Evolutionary conservation across 1,139 yeast genomes (phyloP).

Genomic region (Pichia sp.): DNA sequence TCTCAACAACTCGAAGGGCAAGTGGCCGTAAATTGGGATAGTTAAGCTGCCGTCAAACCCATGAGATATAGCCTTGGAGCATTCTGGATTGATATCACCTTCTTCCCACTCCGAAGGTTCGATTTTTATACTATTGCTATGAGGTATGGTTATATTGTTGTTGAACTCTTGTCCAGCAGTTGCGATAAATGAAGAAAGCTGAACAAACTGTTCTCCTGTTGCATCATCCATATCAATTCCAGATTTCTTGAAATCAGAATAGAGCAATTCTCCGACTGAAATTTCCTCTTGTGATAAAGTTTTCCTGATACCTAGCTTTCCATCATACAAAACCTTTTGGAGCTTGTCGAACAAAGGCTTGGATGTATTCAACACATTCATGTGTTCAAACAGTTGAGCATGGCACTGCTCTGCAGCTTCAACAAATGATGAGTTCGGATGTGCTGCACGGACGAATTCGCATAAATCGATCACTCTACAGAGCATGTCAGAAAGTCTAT

Average conservation of each 20-base stretch:
- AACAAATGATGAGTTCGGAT: slow-evolving; percentile 69
- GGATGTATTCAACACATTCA: slow-evolving; percentile 88
- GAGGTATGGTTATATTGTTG: slow-evolving; percentile 49
- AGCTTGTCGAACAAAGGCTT: slow-evolving; percentile 64
- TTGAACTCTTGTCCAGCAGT: slow-evolving; percentile 75
- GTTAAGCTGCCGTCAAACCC: slow-evolving; percentile 34
- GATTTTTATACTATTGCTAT: slow-evolving; percentile 32
- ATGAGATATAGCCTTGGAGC: slow-evolving; percentile 19
- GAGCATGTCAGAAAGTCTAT: slow-evolving; percentile 78
- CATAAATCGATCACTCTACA: slow-evolving; percentile 94
- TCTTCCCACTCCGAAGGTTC: slow-evolving; percentile 24
- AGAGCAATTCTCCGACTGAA: slow-evolving; percentile 73
- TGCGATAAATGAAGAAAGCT: slow-evolving; percentile 77
- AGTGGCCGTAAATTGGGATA: slow-evolving; percentile 66
- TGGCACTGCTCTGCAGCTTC: slow-evolving; percentile 86
- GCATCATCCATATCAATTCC: slow-evolving; percentile 77
- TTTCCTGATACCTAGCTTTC: slow-evolving; percentile 37
- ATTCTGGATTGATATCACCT: slow-evolving; percentile 24
- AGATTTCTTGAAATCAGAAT: slow-evolving; percentile 84
- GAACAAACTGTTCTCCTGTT: slow-evolving; percentile 67
- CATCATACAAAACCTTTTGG: slow-evolving; percentile 44
- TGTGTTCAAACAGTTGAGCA: slow-evolving; percentile 84
- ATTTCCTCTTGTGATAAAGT: slow-evolving; percentile 64
- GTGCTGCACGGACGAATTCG: slow-evolving; percentile 85
- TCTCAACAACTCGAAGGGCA: slow-evolving; percentile 64